Evolutionary conservation across 2,329 filamentous ascomycete species (phyloP), one percentile per base, ranked within the genome.

Genomic region (Verticillium klebahnii): DNA sequence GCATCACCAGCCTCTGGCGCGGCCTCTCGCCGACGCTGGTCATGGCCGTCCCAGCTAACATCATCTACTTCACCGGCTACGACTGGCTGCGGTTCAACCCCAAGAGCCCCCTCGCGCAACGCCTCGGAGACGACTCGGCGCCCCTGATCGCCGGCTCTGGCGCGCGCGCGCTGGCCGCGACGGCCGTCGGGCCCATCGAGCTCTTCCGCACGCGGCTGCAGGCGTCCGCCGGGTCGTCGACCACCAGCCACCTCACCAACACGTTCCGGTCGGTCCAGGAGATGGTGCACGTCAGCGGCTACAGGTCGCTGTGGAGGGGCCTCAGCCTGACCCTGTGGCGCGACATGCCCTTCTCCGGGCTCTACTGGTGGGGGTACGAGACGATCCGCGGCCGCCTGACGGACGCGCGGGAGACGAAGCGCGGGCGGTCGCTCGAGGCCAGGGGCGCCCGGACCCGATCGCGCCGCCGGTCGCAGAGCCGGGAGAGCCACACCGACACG

Each of bases 321-420:
- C 78, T 99, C 61, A 93, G 89, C 0, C 79, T 99, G 69, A 98
- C 94, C 0, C 84, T 99, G 62, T 99, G 95, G 95, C 85, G 95
- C 66, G 95, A 99, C 72, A 95, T 98, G 0, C 95, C 95, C 0
- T 99, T 99, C 71, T 98, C 94, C 1, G 95, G 91, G 3, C 85
- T 99, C 55, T 99, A 99, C 79, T 99, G 95, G 95, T 96, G 91
- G 88, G 94, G 95, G 14, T 99, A 99, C 73, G 95, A 99, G 78
- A 87, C 85, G 19, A 88, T 94, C 61, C 87, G 93, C 60, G 86
- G 88, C 29, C 78, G 79, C 59, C 76, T 98, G 62, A 89, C 88
- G 1, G 88, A 93, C 67, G 76, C 86, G 57, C 87, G 93, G 66
- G 85, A 83, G 71, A 77, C 79, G 58, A 72, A 75, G 29, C 74